Evolutionary conservation across 192 early-diverging fungal genomes (phyloP), one percentile per base, ranked within the genome.

Genomic region (Dimargaris verticillata): DNA sequence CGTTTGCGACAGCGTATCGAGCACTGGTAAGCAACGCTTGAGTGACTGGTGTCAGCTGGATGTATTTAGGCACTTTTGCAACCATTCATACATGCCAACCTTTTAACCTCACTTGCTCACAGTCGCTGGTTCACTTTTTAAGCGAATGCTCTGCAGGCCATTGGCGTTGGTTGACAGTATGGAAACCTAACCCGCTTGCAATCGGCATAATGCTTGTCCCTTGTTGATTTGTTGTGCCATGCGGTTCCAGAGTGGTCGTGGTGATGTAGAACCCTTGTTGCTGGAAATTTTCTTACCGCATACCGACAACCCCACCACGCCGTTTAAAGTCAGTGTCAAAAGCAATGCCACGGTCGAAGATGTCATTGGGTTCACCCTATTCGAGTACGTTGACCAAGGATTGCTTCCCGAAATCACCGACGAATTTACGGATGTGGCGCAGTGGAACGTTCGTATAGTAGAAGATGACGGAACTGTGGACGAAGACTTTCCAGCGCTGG

Each of bases 401-500:
- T 61, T 77, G 25, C 44, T 67, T 28, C 88, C 94, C 14, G 61
- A 65, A 18, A 65, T 97, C 20, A 81, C 80, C 4, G 70, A 68
- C 6, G 74, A 83, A 10, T 63, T 77, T 28, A 78, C 75, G 24
- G 80, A 89, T 54, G 80, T 93, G 14, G 78, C 76, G 3, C 68
- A 79, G 65, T 99, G 95, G 95, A 83, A 83, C 20, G 70, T 99
- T 66, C 76, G 89, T 44, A 95, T 99, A 66, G 91, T 86, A 0
- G 93, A 95, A 64, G 91, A 92, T 61, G 95, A 95, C 72, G 95
- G 95, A 22, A 83, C 83, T 44, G 83, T 99, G 42, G 95, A 99
- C 64, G 92, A 95, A 41, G 92, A 99, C 70, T 85, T 99, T 67
- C 93, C 93, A 43, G 95, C 89, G 12, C 75, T 95, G 61, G 95